These are phyloP conservation scores for Aplosporella prunicola DNA, from an alignment of 2,329 filamentous ascomycete genomes.

Conservation along the genomic window DNA sequence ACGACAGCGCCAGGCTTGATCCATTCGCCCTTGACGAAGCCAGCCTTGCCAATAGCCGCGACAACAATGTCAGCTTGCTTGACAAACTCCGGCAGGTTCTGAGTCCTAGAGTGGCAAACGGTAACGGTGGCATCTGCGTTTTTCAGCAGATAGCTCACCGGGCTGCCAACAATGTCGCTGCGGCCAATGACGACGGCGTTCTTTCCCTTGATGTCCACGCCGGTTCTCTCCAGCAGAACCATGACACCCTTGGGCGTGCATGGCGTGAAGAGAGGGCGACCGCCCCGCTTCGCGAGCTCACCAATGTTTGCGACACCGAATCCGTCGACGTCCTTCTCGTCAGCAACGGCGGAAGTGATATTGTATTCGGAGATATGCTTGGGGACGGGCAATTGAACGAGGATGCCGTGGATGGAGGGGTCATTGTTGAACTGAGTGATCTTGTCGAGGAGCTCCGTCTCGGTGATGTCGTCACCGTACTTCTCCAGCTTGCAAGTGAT, in stretches of 20 bases:
- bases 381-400: slow-evolving; percentile 88
- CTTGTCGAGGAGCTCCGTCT: slow-evolving; percentile 76
- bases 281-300: slow-evolving; percentile 91
- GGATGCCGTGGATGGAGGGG: slow-evolving; percentile 74
- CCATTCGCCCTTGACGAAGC: slow-evolving; percentile 91
- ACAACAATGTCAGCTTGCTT: slow-evolving; percentile 83
- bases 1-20: slow-evolving; percentile 90
- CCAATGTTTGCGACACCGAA: slow-evolving; percentile 93
- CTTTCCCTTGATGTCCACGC: slow-evolving; percentile 78
- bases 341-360: slow-evolving; percentile 80
- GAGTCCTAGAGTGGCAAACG: slow-evolving; percentile 84
- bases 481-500: slow-evolving; percentile 82
- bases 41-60: slow-evolving; percentile 78
- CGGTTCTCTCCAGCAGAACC: slow-evolving; percentile 76
- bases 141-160: slow-evolving; percentile 89
- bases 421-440: slow-evolving; percentile 81
- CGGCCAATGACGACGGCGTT: slow-evolving; percentile 88
- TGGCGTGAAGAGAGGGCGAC: slow-evolving; percentile 77
- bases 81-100: slow-evolving; percentile 61
- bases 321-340: slow-evolving; percentile 96
- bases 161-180: slow-evolving; percentile 95
- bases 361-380: slow-evolving; percentile 82
- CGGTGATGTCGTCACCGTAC: slow-evolving; percentile 69
- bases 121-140: slow-evolving; percentile 96
- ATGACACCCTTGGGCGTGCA: slow-evolving; percentile 98